These are phyloP conservation scores for Apiospora saccharicola DNA, from an alignment of 2,329 filamentous ascomycete genomes.

Conservation along the genomic window DNA sequence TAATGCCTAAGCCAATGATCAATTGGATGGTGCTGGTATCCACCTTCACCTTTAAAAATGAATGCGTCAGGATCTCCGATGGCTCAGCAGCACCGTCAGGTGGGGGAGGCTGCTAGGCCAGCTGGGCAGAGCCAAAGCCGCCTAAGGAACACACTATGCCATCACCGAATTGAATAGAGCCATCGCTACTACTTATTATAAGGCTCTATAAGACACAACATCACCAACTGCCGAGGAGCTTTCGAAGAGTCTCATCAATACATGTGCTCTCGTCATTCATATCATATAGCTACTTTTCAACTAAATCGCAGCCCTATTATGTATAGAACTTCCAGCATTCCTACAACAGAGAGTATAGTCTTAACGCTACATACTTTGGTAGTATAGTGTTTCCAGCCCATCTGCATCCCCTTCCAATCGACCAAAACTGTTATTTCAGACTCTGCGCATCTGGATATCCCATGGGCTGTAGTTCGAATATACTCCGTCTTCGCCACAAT, in stretches of 20 bases:
- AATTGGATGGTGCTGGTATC: neutral
- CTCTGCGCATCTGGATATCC: constrained; percentile 8
- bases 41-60: neutral
- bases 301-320: neutral
- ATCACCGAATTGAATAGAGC: too few species aligned
- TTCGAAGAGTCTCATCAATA: neutral
- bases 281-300: constrained; percentile 12
- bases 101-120: too few species aligned
- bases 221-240: neutral
- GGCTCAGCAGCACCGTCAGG: too few species aligned
- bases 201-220: neutral
- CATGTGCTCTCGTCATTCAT: neutral
- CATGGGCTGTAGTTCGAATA: neutral
- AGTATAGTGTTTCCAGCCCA: neutral
- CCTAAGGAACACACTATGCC: too few species aligned
- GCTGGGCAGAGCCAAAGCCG: too few species aligned
- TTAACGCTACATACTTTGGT: neutral
- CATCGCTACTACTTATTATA: too few species aligned
- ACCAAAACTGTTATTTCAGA: neutral
- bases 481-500: neutral
- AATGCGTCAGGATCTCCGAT: too few species aligned
- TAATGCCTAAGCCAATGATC: neutral
- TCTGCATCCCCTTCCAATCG: neutral
- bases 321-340: neutral
- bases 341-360: neutral